These are phyloP conservation scores for Penicillium psychrosexuale DNA, from an alignment of 2,329 filamentous ascomycete species.

Conservation along the genomic window DNA sequence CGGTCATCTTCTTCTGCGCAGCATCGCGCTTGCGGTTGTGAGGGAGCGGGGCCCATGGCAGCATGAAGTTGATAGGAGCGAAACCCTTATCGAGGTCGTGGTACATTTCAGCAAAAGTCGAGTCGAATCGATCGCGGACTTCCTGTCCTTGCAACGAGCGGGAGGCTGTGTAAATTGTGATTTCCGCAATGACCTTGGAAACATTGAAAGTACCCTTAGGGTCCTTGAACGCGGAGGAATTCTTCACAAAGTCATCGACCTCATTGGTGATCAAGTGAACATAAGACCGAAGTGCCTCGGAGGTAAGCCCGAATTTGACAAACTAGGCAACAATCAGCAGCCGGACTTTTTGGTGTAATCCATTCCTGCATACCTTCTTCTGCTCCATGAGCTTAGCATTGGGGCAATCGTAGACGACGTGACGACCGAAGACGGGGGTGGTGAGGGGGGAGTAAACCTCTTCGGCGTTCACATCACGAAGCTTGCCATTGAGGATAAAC, in stretches of 20 bases:
- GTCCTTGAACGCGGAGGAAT: constrained; percentile 63
- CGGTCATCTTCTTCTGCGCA: constrained; percentile 75
- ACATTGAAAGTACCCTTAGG: constrained; percentile 68
- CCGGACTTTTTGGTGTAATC: not conserved
- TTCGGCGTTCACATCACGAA: constrained; percentile 84
- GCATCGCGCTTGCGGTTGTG: constrained; percentile 79
- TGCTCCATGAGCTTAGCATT: constrained; percentile 94
- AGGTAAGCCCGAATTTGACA: constrained; percentile 63
- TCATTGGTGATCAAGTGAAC: constrained; percentile 75
- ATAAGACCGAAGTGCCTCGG: constrained; percentile 64
- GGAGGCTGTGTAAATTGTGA: constrained; percentile 87
- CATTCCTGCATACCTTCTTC: constrained; percentile 66
- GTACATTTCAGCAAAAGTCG: constrained; percentile 75
- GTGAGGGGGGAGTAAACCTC: constrained; percentile 80
- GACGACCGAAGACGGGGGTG: constrained; percentile 70
- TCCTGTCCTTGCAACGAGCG: constrained; percentile 81
- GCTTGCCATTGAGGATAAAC: constrained; percentile 87
- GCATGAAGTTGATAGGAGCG: constrained; percentile 82
- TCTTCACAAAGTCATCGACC: constrained; percentile 69
- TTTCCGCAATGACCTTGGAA: constrained; percentile 72
- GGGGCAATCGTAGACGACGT: constrained; percentile 88
- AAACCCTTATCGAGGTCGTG: constrained; percentile 90
- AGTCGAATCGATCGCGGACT: constrained; percentile 76
- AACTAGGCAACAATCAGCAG: constrained; percentile 42
- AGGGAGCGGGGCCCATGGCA: constrained; percentile 84